Conservation (phyloP, 805 yeast species). For the Sporopachydermia lactativora region DNA sequence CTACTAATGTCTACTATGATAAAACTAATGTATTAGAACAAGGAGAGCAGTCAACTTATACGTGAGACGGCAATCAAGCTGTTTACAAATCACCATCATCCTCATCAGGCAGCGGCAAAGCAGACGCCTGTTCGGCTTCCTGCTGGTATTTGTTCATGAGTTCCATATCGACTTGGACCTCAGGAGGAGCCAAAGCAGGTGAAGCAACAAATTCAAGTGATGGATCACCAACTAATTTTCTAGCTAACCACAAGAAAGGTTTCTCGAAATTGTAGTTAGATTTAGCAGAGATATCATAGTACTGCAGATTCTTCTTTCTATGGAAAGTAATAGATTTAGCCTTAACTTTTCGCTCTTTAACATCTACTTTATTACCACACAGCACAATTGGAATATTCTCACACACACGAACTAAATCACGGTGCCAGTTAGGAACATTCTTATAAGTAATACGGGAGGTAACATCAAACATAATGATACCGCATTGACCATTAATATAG, state of each 20-base stretch:
- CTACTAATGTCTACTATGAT: too few species aligned
- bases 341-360: constrained; percentile 98
- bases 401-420: constrained; percentile 98
- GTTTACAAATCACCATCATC: constrained; percentile 96
- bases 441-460: constrained; percentile 98
- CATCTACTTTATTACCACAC: constrained; percentile 99
- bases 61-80: too few species aligned
- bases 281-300: constrained; percentile 98
- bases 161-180: constrained; percentile 92
- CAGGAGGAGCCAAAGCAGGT: constrained; percentile 99
- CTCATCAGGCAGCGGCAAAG: constrained; percentile 99
- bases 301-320: constrained; percentile 99
- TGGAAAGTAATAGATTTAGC: constrained; percentile 99
- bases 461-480: constrained; percentile 99
- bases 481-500: constrained; percentile 99
- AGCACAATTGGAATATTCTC: constrained; percentile 98
- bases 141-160: constrained; percentile 98
- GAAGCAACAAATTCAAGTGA: constrained; percentile 97
- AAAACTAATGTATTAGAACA: too few species aligned
- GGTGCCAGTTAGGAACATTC: constrained; percentile 99
- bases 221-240: constrained; percentile 97
- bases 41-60: too few species aligned
- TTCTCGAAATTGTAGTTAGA: constrained; percentile 99
- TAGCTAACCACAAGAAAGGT: constrained; percentile 99
- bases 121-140: constrained; percentile 99